These are phyloP conservation scores for Pholiota conissans DNA, from an alignment of 768 basidiomycete species.

Conservation along the genomic window DNA sequence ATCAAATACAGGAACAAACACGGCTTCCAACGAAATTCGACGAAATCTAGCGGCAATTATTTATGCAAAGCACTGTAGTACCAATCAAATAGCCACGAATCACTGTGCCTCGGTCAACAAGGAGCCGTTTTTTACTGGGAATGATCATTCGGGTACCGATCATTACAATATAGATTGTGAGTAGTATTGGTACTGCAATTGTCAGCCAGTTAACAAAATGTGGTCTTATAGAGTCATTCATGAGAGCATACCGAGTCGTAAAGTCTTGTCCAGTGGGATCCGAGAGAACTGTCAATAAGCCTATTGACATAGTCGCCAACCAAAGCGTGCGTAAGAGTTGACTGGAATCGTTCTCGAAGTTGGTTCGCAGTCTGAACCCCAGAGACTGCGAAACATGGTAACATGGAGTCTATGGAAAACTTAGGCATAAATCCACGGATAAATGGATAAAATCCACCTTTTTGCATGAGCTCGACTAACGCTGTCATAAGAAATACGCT, in stretches of 20 bases:
- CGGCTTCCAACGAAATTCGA: too few relatives aligned
- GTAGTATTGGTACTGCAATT: slow-evolving; percentile 83
- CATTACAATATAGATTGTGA: slow-evolving; percentile 80
- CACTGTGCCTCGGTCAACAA: too few relatives aligned
- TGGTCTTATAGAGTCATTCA: background rate
- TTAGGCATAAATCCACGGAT: background rate
- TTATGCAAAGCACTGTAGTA: too few relatives aligned
- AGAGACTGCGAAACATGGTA: slow-evolving; percentile 88
- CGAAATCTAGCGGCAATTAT: too few relatives aligned
- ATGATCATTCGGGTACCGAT: background rate
- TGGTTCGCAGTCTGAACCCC: slow-evolving; percentile 90
- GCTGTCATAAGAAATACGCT: slow-evolving; percentile 21
- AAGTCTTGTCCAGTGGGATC: slow-evolving; percentile 91
- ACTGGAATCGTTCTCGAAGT: slow-evolving; percentile 92
- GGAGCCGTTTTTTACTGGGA: background rate
- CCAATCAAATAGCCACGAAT: too few relatives aligned
- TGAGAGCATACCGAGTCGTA: slow-evolving; percentile 81
- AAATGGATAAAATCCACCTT: slow-evolving; percentile 50
- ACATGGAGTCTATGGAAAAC: slow-evolving; percentile 64
- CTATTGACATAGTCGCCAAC: slow-evolving; percentile 90
- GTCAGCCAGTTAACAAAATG: slow-evolving; percentile 1
- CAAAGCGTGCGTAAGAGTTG: slow-evolving; percentile 79
- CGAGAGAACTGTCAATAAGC: slow-evolving; percentile 86
- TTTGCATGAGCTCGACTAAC: slow-evolving; percentile 97
- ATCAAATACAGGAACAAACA: too few relatives aligned